phyloP scores from a whole-genome alignment of 78 protist species.

The Dictyostelium purpureum region DNA sequence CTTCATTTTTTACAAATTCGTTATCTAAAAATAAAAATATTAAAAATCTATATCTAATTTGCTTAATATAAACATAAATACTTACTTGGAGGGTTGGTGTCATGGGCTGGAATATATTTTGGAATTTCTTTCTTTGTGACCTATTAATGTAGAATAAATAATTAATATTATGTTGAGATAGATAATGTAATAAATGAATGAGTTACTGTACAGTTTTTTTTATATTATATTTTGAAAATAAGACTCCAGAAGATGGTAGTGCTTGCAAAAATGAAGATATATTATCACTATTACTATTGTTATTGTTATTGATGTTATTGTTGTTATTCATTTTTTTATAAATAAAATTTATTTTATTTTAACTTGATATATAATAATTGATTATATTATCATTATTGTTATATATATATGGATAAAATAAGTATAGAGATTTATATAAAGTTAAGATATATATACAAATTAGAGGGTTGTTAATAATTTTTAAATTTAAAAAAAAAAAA shows the following conservation, averaged over 20 bases:
- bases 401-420: no score
- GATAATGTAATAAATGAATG: background rate
- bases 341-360: no score
- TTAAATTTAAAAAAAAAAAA: no score
- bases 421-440: no score
- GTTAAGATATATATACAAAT: no score
- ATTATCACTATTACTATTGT: no score
- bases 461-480: no score
- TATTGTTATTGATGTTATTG: no score
- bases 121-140: background rate
- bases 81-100: constrained; percentile 20
- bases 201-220: background rate
- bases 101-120: constrained; percentile 14
- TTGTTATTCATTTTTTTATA: no score
- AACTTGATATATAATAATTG: no score
- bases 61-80: background rate
- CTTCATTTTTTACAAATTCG: constrained; percentile 28
- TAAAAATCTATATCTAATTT: background rate
- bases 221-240: background rate
- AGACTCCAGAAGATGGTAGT: background rate
- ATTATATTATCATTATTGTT: no score
- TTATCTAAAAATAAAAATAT: background rate
- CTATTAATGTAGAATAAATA: background rate
- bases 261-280: background rate
- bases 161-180: background rate